These are phyloP conservation scores for Ulota crispa DNA, from an alignment of 225 moss, liverwort and hornwort genomes.

Conservation along the genomic window DNA sequence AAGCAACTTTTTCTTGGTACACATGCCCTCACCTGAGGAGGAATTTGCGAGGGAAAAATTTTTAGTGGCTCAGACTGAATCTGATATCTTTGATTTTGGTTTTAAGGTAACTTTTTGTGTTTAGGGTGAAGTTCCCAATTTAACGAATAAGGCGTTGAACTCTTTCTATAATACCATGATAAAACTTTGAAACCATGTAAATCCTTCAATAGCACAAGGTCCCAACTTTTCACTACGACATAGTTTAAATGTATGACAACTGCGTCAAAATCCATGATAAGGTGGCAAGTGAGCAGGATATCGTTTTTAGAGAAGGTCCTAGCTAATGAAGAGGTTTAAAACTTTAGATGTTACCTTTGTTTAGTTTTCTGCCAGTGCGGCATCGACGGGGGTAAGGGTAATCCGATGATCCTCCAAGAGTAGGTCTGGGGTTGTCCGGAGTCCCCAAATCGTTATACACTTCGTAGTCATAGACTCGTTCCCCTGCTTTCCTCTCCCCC, in stretches of 20 bases:
- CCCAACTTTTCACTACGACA: neutral
- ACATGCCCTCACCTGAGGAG: no score
- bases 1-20: no score
- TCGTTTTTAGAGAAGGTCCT: neutral
- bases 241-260: neutral
- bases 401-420: conserved; percentile 57
- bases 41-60: no score
- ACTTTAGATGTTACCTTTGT: conserved; percentile 22
- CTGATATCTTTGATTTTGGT: no score
- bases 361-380: conserved; percentile 69
- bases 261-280: neutral
- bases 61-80: no score
- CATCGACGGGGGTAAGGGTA: conserved; percentile 80
- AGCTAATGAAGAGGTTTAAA: neutral
- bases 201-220: neutral
- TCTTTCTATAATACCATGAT: neutral
- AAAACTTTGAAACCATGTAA: neutral
- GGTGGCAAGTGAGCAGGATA: neutral
- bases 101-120: no score
- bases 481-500: conserved; percentile 60
- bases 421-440: conserved; percentile 43
- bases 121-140: no score
- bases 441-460: conserved; percentile 78
- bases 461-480: conserved; percentile 81
- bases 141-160: no score